Conservation (phyloP, 2,329 filamentous ascomycete species). For the Stemphylium lycopersici region DNA sequence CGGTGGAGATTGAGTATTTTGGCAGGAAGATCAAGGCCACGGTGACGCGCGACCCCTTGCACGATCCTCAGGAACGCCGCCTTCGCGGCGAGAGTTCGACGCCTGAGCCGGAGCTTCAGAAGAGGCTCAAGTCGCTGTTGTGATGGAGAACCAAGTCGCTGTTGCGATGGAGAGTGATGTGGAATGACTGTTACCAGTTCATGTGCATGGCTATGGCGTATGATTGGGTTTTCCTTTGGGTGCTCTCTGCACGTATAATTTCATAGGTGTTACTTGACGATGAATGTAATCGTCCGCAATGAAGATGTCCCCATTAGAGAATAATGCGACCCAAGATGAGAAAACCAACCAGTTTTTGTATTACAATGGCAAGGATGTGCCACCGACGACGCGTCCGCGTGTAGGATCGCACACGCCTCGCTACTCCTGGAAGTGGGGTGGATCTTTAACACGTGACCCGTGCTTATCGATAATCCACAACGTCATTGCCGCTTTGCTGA, state of each 20-base stretch:
- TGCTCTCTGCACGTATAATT: not conserved
- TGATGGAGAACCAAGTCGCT: slow-evolving; percentile 25
- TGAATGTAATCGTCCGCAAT: not conserved
- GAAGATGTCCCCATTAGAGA: not conserved
- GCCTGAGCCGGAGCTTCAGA: slow-evolving; percentile 26
- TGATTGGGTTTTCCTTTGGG: not conserved
- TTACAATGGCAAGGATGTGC: not conserved
- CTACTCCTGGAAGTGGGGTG: no score
- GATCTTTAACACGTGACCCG: not conserved
- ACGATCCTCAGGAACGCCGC: slow-evolving; percentile 52
- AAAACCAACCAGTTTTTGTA: not conserved
- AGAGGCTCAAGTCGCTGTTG: slow-evolving; percentile 30
- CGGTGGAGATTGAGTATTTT: slow-evolving; percentile 68
- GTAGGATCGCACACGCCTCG: not conserved
- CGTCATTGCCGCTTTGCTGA: slow-evolving; percentile 31
- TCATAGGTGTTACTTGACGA: not conserved
- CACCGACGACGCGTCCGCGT: not conserved
- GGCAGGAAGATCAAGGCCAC: slow-evolving; percentile 61
- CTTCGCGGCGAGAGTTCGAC: slow-evolving; percentile 36
- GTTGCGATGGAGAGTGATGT: slow-evolving; percentile 19
- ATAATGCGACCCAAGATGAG: not conserved
- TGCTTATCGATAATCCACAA: slow-evolving; percentile 11
- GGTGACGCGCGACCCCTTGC: slow-evolving; percentile 58
- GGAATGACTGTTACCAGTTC: slow-evolving; percentile 19
- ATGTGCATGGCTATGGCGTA: slow-evolving; percentile 11